phyloP scores from a whole-genome alignment of 352 stramenopile species.

The Pythium oligandrum region DNA sequence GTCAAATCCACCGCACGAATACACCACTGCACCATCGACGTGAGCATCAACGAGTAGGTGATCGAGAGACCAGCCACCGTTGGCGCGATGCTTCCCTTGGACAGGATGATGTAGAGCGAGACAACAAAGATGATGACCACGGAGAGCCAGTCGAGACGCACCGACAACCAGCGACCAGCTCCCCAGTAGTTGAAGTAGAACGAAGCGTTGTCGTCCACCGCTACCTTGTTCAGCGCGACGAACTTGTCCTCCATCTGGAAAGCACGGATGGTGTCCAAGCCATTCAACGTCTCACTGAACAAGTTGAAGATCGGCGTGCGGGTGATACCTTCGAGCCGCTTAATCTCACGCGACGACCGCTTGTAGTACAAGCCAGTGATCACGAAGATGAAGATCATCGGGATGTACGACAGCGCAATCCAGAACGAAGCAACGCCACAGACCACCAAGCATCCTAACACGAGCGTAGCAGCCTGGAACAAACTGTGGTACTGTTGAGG shows the following conservation, averaged over 20 bases:
- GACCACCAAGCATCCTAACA: constrained; percentile 27
- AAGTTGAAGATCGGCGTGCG: constrained; percentile 90
- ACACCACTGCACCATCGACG: constrained; percentile 86
- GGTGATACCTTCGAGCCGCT: constrained; percentile 91
- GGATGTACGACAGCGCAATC: constrained; percentile 50
- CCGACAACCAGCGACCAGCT: constrained; percentile 86
- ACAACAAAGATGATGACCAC: constrained; percentile 85
- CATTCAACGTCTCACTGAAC: constrained; percentile 89
- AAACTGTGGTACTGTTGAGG: constrained; percentile 40
- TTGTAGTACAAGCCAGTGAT: constrained; percentile 81
- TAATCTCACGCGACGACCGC: constrained; percentile 77
- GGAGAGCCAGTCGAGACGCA: constrained; percentile 81
- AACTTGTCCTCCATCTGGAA: constrained; percentile 38
- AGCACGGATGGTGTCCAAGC: constrained; percentile 89
- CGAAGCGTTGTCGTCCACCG: constrained; percentile 33
- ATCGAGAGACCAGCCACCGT: constrained; percentile 83
- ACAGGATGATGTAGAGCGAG: constrained; percentile 79
- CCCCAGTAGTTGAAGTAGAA: constrained; percentile 39
- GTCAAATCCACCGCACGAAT: constrained; percentile 86
- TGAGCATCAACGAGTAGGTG: constrained; percentile 86
- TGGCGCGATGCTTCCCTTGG: constrained; percentile 37
- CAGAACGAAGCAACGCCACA: constrained; percentile 29
- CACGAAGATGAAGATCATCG: constrained; percentile 37
- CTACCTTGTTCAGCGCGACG: constrained; percentile 22
- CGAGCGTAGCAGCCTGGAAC: constrained; percentile 24